Conservation (phyloP, 108 stramenopile species). For the Chaetoceros tenuissimus region DNA sequence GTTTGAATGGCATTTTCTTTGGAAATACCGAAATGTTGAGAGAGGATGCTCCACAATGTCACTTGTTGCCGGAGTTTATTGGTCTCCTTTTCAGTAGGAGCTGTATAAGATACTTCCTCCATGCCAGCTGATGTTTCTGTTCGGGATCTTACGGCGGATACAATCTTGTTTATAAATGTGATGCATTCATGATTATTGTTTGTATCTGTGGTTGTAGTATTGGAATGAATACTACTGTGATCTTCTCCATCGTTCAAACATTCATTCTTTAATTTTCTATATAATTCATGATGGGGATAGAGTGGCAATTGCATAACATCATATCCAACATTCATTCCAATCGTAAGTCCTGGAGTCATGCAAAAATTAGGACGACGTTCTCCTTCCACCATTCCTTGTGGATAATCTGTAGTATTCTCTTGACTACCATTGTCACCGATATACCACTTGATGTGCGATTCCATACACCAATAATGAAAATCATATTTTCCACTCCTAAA, state of each 20-base stretch:
- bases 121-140: slow-evolving; percentile 78
- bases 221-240: slow-evolving; percentile 3
- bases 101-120: slow-evolving; percentile 43
- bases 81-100: background rate
- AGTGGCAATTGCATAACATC: slow-evolving; percentile 37
- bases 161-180: slow-evolving; percentile 33
- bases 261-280: slow-evolving; percentile 19
- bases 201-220: background rate
- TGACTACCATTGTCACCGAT: slow-evolving; percentile 14
- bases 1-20: slow-evolving; percentile 8
- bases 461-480: slow-evolving; percentile 78
- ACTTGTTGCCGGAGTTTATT: background rate
- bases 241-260: slow-evolving; percentile 1
- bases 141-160: slow-evolving; percentile 64
- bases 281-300: slow-evolving; percentile 40
- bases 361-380: slow-evolving; percentile 41
- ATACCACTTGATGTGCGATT: slow-evolving; percentile 66
- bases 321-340: slow-evolving; percentile 63
- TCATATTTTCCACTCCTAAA: slow-evolving; percentile 19
- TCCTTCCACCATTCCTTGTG: slow-evolving; percentile 13
- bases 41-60: slow-evolving; percentile 13
- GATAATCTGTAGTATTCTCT: slow-evolving; percentile 12
- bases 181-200: slow-evolving; percentile 32
- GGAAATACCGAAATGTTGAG: slow-evolving; percentile 10
- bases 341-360: slow-evolving; percentile 68